Conservation (phyloP, 176 grass and related monocot species). For the Guadua angustifolia region DNA sequence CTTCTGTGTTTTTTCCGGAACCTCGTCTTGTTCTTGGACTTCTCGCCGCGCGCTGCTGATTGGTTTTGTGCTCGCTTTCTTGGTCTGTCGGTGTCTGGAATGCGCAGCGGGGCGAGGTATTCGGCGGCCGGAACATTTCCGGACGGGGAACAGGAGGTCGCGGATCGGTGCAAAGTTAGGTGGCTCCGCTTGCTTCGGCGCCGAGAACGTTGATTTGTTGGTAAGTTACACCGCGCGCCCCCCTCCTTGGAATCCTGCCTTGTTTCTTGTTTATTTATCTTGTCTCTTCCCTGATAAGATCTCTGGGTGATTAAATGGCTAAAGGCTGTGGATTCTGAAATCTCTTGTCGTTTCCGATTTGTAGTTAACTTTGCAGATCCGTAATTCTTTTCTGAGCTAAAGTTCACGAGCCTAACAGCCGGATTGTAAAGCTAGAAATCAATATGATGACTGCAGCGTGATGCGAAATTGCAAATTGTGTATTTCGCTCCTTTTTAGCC, state of each 20-base stretch:
- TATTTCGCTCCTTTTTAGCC: neutral
- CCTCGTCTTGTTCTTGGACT: conserved; percentile 12
- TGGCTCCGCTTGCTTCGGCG: neutral
- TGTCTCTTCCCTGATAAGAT: neutral
- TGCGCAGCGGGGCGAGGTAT: neutral
- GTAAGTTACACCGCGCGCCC: neutral
- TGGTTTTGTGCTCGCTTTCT: neutral
- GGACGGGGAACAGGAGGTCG: neutral
- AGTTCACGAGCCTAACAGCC: neutral
- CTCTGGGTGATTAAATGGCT: neutral
- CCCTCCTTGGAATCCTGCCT: neutral
- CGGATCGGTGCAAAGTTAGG: conserved; percentile 6
- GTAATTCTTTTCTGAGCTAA: neutral
- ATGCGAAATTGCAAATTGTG: neutral
- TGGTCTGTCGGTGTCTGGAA: neutral
- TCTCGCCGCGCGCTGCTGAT: neutral
- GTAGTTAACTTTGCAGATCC: conserved; percentile 2
- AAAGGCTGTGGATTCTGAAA: neutral
- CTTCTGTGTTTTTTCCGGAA: conserved; percentile 16
- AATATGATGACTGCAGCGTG: neutral
- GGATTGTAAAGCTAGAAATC: neutral
- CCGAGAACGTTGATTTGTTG: neutral
- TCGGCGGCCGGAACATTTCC: neutral
- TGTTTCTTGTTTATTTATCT: neutral
- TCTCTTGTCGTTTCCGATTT: neutral